Evolutionary conservation across 805 yeast genomes (phyloP).

Genomic region (Wickerhamomyces chaumierensis): DNA sequence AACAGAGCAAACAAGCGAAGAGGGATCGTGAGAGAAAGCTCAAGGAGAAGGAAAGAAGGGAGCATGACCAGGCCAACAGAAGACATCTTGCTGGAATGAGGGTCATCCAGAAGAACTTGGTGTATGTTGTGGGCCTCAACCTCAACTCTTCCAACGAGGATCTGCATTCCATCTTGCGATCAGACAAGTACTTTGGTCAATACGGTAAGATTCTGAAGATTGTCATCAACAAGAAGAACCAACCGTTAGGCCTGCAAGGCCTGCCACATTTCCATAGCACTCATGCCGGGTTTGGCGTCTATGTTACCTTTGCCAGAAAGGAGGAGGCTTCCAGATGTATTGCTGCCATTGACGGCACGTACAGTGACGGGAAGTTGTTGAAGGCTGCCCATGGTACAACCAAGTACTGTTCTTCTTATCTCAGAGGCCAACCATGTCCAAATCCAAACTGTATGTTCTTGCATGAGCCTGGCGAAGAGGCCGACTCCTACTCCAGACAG

Average conservation of each 20-base stretch:
- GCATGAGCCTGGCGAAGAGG: constrained; percentile 99
- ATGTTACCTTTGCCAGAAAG: constrained; percentile 84
- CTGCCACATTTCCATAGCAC: constrained; percentile 13
- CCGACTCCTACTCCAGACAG: constrained; percentile 88
- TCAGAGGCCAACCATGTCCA: constrained; percentile 93
- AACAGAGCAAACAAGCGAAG: constrained; percentile 70
- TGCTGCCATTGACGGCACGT: constrained; percentile 82
- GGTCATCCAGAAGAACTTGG: constrained; percentile 95
- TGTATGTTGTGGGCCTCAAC: constrained; percentile 89
- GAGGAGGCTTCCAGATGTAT: constrained; percentile 96
- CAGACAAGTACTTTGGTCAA: constrained; percentile 96
- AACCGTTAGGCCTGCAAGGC: constrained; percentile 15
- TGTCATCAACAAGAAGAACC: constrained; percentile 77
- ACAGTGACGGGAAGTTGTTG: constrained; percentile 81
- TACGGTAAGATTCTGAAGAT: constrained; percentile 92
- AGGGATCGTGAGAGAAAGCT: constrained; percentile 76
- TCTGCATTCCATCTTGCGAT: constrained; percentile 66
- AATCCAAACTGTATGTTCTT: constrained; percentile 98
- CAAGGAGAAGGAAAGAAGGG: constrained; percentile 84
- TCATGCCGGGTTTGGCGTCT: constrained; percentile 82
- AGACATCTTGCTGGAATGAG: constrained; percentile 93
- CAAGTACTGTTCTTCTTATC: constrained; percentile 91
- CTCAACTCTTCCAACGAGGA: constrained; percentile 76
- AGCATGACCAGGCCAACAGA: constrained; percentile 69
- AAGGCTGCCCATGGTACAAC: constrained; percentile 98